Evolutionary conservation across 108 stramenopile genomes (phyloP).

Genomic region (Parmales sp.): DNA sequence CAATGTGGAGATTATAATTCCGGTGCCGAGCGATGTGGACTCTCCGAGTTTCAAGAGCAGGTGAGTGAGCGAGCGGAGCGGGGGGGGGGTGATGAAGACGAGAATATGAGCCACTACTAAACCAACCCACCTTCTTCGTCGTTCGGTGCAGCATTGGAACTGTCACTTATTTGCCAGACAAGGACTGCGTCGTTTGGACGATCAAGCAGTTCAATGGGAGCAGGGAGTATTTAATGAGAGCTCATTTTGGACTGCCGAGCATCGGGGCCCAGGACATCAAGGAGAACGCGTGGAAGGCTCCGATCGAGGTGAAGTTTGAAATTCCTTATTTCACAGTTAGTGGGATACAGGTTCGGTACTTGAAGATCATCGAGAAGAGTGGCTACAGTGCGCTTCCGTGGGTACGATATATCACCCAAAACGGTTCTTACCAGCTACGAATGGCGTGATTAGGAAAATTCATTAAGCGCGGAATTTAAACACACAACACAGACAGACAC

Average conservation of each 20-base stretch:
- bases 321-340: slow-evolving; percentile 99
- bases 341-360: slow-evolving; percentile 97
- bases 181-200: slow-evolving; percentile 91
- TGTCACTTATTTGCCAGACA: slow-evolving; percentile 95
- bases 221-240: slow-evolving; percentile 94
- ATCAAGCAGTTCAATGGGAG: slow-evolving; percentile 94
- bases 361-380: slow-evolving; percentile 98
- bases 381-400: slow-evolving; percentile 98
- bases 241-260: slow-evolving; percentile 95
- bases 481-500: no score
- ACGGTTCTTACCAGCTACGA: slow-evolving; percentile 93
- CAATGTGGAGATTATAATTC: slow-evolving; percentile 98
- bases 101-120: no score
- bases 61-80: no score
- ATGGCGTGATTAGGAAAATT: slow-evolving; percentile 73
- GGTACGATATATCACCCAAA: slow-evolving; percentile 98
- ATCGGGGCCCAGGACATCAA: slow-evolving; percentile 70
- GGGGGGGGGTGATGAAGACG: no score
- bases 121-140: no score
- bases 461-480: no score
- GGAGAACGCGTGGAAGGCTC: slow-evolving; percentile 82
- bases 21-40: slow-evolving; percentile 97
- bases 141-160: slow-evolving; percentile 81
- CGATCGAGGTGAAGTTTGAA: slow-evolving; percentile 92
- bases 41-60: slow-evolving; percentile 95